Evolutionary conservation across 2,329 filamentous ascomycete species (phyloP).

Genomic region (Aspergillus intermedius): DNA sequence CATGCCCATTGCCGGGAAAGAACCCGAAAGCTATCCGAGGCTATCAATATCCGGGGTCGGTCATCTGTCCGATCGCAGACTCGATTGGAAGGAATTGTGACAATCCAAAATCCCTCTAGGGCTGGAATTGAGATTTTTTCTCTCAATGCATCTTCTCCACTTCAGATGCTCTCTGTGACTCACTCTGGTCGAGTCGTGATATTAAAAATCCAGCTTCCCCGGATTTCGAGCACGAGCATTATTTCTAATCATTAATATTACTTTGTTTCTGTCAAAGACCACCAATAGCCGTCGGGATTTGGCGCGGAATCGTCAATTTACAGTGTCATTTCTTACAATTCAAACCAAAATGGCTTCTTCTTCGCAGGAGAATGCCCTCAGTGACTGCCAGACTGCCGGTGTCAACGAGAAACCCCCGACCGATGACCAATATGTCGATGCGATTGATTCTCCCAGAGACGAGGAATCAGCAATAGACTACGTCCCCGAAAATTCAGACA

Average conservation of each 20-base stretch:
- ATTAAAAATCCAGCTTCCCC: too few relatives aligned
- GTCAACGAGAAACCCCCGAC: neutral
- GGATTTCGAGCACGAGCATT: too few relatives aligned
- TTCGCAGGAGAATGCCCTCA: neutral
- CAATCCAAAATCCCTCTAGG: neutral
- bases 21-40: neutral
- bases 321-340: neutral
- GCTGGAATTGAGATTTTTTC: neutral
- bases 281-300: too few relatives aligned
- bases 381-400: neutral
- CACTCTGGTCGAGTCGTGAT: too few relatives aligned
- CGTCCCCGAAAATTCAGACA: constrained; percentile 3
- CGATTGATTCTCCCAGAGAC: constrained; percentile 6
- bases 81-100: neutral
- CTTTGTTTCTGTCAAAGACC: too few relatives aligned
- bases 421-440: constrained; percentile 4
- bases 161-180: too few relatives aligned
- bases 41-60: neutral
- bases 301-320: neutral
- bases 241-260: too few relatives aligned
- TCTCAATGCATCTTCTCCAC: too few relatives aligned
- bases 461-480: constrained; percentile 15
- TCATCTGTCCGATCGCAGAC: neutral
- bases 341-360: neutral
- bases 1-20: neutral